Conservation (phyloP, 129 eudicot genomes). For the Escallonia herrerae region DNA sequence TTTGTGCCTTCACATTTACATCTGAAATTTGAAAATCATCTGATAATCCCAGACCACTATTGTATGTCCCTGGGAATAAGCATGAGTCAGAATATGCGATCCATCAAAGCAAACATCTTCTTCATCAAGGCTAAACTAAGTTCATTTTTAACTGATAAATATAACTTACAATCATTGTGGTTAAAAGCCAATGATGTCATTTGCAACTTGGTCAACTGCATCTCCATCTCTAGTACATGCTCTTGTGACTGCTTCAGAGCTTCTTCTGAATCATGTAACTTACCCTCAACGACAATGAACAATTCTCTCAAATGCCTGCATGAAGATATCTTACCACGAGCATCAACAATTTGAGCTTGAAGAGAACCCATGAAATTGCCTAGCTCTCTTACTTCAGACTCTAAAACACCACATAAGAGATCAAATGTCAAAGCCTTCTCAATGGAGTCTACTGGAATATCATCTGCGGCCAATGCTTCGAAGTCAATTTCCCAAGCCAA, state of each 20-base stretch:
- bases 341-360: constrained; percentile 39
- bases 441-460: constrained; percentile 49
- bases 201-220: constrained; percentile 70
- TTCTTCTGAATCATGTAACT: constrained; percentile 58
- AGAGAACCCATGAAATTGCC: constrained; percentile 45
- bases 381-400: constrained; percentile 64
- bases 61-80: constrained; percentile 16
- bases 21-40: constrained; percentile 25
- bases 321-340: constrained; percentile 36
- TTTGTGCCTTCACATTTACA: constrained; percentile 33
- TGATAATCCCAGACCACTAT: constrained; percentile 14
- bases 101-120: neutral
- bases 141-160: neutral
- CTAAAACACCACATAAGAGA: constrained; percentile 50
- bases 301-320: constrained; percentile 41
- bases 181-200: constrained; percentile 53
- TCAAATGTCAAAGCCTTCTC: constrained; percentile 67
- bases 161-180: constrained; percentile 56
- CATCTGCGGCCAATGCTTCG: constrained; percentile 39
- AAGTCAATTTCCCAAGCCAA: constrained; percentile 54
- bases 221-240: constrained; percentile 64
- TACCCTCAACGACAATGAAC: constrained; percentile 31
- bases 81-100: neutral
- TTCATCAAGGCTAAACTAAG: neutral
- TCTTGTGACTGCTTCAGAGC: constrained; percentile 68